Conservation (phyloP, 805 yeast species). For the Hyphopichia homilentoma region DNA sequence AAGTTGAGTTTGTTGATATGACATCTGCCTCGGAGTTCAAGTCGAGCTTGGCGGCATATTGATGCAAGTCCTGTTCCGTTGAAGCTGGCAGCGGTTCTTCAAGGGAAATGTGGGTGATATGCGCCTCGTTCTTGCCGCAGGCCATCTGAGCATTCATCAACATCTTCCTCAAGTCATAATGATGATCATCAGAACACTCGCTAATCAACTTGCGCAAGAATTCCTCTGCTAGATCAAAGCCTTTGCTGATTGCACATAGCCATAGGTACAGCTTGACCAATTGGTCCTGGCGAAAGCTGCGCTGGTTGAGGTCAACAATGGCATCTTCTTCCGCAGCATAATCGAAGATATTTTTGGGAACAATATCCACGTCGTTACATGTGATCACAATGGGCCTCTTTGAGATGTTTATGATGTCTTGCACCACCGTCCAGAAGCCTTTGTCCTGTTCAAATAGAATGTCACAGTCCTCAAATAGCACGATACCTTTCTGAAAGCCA, state of each 20-base stretch:
- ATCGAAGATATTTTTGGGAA: conserved; percentile 49
- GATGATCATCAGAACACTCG: conserved; percentile 12
- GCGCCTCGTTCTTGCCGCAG: conserved; percentile 18
- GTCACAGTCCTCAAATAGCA: conserved; percentile 85
- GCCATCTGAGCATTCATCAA: conserved; percentile 43
- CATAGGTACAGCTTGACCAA: conserved; percentile 36
- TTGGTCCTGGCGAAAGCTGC: conserved; percentile 7
- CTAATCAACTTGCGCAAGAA: conserved; percentile 24
- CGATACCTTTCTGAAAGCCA: conserved; percentile 56
- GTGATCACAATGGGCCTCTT: conserved; percentile 71
- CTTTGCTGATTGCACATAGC: conserved; percentile 34
- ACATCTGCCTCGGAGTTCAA: conserved; percentile 26
- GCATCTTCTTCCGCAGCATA: conserved; percentile 42
- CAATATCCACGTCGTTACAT: conserved; percentile 44
- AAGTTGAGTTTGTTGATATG: conserved; percentile 18
- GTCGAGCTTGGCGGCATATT: conserved; percentile 20
- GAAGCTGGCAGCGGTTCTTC: background rate
- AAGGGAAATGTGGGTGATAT: no score
- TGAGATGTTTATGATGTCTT: conserved; percentile 54
- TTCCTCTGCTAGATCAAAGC: conserved; percentile 26
- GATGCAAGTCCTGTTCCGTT: no score
- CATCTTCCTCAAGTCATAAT: conserved; percentile 45
- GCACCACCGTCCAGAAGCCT: conserved; percentile 74
- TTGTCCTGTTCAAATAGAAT: conserved; percentile 72
- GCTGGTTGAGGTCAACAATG: conserved; percentile 25